These are phyloP conservation scores for Metschnikowia matae DNA, from an alignment of 805 yeast species.

Conservation along the genomic window DNA sequence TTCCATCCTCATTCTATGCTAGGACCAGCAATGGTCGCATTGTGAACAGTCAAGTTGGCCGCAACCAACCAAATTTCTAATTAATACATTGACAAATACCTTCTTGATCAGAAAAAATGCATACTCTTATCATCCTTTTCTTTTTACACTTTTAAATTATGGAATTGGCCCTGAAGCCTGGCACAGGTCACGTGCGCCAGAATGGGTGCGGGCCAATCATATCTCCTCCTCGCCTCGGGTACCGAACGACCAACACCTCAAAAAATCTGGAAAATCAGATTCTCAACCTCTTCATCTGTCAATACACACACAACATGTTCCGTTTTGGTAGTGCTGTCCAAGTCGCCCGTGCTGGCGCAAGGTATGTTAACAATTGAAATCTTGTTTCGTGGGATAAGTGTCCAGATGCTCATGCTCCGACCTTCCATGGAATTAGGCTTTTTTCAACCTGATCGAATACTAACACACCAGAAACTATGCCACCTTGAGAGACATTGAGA, in stretches of 20 bases:
- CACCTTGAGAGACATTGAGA: constrained; percentile 97
- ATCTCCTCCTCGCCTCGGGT: constrained; percentile 17
- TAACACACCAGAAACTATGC: constrained; percentile 76
- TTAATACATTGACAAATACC: too few species aligned
- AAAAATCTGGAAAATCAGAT: constrained; percentile 12
- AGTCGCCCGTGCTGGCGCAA: constrained; percentile 48
- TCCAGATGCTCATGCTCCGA: too few species aligned
- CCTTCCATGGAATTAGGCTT: too few species aligned
- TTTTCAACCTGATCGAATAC: constrained; percentile 13
- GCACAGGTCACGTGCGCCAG: constrained; percentile 12
- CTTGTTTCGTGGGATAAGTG: not conserved
- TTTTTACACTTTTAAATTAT: too few species aligned
- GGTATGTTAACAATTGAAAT: constrained; percentile 38
- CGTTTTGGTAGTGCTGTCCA: constrained; percentile 52
- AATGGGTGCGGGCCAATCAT: constrained; percentile 15
- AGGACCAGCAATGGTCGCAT: too few species aligned
- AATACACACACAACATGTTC: constrained; percentile 38
- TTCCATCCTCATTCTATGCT: too few species aligned
- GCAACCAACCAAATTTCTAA: too few species aligned
- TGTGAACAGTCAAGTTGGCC: too few species aligned
- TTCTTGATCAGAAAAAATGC: not conserved
- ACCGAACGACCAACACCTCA: constrained; percentile 19
- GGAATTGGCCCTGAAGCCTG: not conserved
- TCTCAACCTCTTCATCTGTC: constrained; percentile 7
- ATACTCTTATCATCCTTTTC: too few species aligned